phyloP scores from a whole-genome alignment of 805 yeast species.

The Cyberlindnera euphorbiae region DNA sequence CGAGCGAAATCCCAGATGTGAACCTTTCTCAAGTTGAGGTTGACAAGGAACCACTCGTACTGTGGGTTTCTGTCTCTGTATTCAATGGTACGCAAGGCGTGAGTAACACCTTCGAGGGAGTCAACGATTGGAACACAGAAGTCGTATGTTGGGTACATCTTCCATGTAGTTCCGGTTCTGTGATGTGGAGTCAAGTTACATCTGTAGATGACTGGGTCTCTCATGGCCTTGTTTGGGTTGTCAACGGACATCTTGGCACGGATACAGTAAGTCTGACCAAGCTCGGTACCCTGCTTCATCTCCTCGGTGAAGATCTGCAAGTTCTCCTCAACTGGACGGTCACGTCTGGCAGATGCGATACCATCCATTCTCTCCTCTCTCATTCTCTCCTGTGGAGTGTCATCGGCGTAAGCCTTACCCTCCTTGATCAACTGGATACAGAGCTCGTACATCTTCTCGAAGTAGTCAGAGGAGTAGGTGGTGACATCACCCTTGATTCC shows the following conservation, averaged over 20 bases:
- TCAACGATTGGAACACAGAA: constrained; percentile 98
- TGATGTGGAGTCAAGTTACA: constrained; percentile 97
- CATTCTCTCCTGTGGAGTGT: constrained; percentile 91
- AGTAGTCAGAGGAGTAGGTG: constrained; percentile 92
- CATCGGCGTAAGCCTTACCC: constrained; percentile 97
- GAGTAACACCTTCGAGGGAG: constrained; percentile 94
- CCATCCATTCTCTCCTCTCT: constrained; percentile 99
- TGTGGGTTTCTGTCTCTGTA: constrained; percentile 98
- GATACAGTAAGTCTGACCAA: constrained; percentile 85
- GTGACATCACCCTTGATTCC: constrained; percentile 90
- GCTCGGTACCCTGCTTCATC: constrained; percentile 92
- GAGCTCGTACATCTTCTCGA: constrained; percentile 82
- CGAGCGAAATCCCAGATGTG: constrained; percentile 98
- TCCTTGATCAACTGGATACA: constrained; percentile 87
- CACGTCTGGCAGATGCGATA: constrained; percentile 86
- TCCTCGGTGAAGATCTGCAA: constrained; percentile 79
- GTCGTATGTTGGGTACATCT: constrained; percentile 96
- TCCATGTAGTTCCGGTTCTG: constrained; percentile 91
- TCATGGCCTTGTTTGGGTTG: constrained; percentile 86
- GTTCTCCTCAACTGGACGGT: constrained; percentile 89
- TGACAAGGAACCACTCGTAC: constrained; percentile 91
- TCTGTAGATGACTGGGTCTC: constrained; percentile 98
- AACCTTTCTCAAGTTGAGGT: constrained; percentile 81
- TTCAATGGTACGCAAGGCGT: constrained; percentile 95
- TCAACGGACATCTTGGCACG: constrained; percentile 95